These are phyloP conservation scores for Papiliotrema terrestris DNA, from an alignment of 1,284 basidiomycete genomes.

Conservation along the genomic window DNA sequence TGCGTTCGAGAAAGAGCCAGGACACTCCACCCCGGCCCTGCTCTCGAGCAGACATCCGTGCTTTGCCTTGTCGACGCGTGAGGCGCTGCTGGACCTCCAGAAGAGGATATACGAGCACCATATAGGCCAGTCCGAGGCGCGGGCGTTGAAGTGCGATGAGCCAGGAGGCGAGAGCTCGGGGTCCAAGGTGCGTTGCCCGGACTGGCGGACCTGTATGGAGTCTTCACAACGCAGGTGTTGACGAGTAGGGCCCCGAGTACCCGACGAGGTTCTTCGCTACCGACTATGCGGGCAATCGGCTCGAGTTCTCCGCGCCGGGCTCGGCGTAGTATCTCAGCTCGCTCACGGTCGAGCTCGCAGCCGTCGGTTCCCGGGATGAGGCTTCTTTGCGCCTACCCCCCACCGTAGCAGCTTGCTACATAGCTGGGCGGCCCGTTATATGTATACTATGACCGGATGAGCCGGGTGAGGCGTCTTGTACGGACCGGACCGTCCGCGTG, in stretches of 20 bases:
- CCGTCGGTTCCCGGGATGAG: too few species aligned
- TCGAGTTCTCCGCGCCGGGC: conserved; percentile 33
- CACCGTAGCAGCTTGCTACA: too few species aligned
- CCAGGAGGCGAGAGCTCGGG: conserved; percentile 42
- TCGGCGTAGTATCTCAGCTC: too few species aligned
- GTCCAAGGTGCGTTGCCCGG: conserved; percentile 20
- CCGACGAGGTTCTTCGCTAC: conserved; percentile 44
- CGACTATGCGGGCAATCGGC: conserved; percentile 44
- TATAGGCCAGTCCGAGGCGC: conserved; percentile 15
- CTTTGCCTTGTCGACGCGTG: conserved; percentile 28
- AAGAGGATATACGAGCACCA: conserved; percentile 35
- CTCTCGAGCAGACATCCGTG: conserved; percentile 41
- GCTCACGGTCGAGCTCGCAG: too few species aligned
- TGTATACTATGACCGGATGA: too few species aligned
- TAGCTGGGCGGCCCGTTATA: too few species aligned
- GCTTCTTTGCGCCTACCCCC: too few species aligned
- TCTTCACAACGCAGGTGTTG: not conserved
- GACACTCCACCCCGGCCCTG: conserved; percentile 6
- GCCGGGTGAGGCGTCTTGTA: too few species aligned
- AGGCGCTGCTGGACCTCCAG: conserved; percentile 38
- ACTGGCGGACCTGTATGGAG: too few species aligned
- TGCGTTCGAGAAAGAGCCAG: conserved; percentile 22
- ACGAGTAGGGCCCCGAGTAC: conserved; percentile 39
- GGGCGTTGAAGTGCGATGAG: conserved; percentile 33
- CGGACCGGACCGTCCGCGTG: too few species aligned